A percentile compares a stretch with the other conserved stretches of the same genome.
phyloP scores from a whole-genome alignment of 1,139 yeast species.

The Hansenula lynferdii region DNA sequence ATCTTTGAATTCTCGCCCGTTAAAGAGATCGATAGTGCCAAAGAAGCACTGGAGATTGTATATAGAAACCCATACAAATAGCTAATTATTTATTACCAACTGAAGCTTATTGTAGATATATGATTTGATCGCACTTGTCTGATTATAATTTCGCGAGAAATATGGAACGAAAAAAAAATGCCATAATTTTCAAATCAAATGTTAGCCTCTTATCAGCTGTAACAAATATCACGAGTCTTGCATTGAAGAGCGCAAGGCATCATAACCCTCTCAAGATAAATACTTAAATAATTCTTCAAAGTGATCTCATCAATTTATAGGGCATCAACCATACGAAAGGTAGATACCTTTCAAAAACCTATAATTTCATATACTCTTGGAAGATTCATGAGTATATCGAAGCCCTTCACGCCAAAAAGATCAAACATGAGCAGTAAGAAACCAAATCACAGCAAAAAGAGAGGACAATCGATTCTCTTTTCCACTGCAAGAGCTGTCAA shows the following conservation, averaged over 20 bases:
- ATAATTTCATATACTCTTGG: not conserved
- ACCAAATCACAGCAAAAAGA: not conserved
- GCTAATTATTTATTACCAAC: not conserved
- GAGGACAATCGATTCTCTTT: too few relatives aligned
- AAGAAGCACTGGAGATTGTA: not conserved
- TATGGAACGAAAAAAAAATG: too few relatives aligned
- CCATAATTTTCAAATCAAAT: too few relatives aligned
- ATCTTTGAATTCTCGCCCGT: not conserved
- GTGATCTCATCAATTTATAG: not conserved
- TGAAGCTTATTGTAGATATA: too few relatives aligned
- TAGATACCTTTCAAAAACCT: not conserved
- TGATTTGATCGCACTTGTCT: too few relatives aligned
- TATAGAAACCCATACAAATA: not conserved
- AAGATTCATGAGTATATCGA: too few relatives aligned
- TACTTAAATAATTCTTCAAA: not conserved
- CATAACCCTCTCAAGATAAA: not conserved
- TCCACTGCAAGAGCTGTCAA: too few relatives aligned
- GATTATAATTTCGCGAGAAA: too few relatives aligned
- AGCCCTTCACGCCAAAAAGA: too few relatives aligned
- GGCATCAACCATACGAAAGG: not conserved
- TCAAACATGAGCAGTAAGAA: not conserved
- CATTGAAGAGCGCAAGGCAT: too few relatives aligned
- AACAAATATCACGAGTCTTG: too few relatives aligned
- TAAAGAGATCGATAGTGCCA: not conserved
- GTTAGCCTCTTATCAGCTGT: too few relatives aligned